Evolutionary conservation across 2,329 filamentous ascomycete species (phyloP).

Genomic region (Simplicillium sp.): DNA sequence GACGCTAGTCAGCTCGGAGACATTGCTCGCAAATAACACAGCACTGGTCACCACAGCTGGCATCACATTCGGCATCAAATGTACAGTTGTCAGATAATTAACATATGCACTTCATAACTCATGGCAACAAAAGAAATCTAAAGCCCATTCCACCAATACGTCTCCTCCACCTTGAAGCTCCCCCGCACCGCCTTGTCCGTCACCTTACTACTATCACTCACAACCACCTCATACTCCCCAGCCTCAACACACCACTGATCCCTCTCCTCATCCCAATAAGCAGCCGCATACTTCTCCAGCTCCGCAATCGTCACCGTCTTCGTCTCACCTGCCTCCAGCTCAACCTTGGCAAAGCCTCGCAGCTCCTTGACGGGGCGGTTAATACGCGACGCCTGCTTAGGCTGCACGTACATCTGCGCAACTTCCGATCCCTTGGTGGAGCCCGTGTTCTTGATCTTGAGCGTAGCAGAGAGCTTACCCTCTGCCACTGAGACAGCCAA

Average conservation of each 20-base stretch:
- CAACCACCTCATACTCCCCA: conserved; percentile 54
- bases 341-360: conserved; percentile 57
- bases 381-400: conserved; percentile 42
- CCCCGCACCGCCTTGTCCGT: conserved; percentile 38
- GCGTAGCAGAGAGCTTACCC: conserved; percentile 35
- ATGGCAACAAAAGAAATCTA: conserved; percentile 17
- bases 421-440: conserved; percentile 40
- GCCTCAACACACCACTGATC: conserved; percentile 57
- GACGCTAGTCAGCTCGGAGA: too few relatives aligned
- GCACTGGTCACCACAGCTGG: too few relatives aligned
- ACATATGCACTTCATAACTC: too few relatives aligned
- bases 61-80: too few relatives aligned
- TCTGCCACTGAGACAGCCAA: conserved; percentile 36
- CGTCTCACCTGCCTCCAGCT: conserved; percentile 48
- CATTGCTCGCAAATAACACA: too few relatives aligned
- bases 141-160: conserved; percentile 59
- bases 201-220: conserved; percentile 46
- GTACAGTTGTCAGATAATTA: too few relatives aligned
- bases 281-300: conserved; percentile 54
- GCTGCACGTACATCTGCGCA: conserved; percentile 46
- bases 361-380: conserved; percentile 52
- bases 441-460: conserved; percentile 55
- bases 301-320: conserved; percentile 47
- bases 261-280: conserved; percentile 62
- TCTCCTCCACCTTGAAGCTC: conserved; percentile 48